Base-by-base conservation (phyloP, 352 stramenopile species). In the Phytophthora palmivora region DNA sequence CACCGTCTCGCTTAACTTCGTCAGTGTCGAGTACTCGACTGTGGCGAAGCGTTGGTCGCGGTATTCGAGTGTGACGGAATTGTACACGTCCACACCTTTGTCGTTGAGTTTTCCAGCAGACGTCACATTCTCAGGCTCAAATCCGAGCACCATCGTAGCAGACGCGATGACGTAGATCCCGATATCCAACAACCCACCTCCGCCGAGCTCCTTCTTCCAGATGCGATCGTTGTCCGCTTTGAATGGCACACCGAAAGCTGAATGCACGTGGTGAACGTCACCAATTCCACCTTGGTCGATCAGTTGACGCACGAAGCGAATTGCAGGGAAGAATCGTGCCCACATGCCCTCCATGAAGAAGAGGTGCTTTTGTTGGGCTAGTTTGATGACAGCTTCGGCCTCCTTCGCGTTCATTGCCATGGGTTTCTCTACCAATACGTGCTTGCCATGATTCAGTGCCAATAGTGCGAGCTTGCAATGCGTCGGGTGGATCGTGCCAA, bases 371-470 rank as follows among this genome's bases (percentile, higher is more conserved):
- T 74, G 58, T 36, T 79, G 58, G 9, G 86, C 85, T 19, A 92
- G 38, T 10, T 63, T 42, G 22, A 86, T 67, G 28, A 96, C 74
- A 34, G 87, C 79, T 12, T 78, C 60, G 4, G 87, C 86, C 71
- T 98, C 82, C 22, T 80, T 56, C 47, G 72, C 53, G 59, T 94
- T 87, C 86, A 97, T 84, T 9, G 86, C 76, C 77, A 97, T 94
- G 8, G 91, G 91, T 67, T 98, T 98, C 68, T 98, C 93, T 44
- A 98, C 79, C 7, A 98, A 69, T 36, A 97, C 87, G 76, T 98
- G 89, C 68, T 98, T 98, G 63, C 78, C 77, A 41, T 88, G 75
- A 6, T 81, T 58, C 0, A 98, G 63, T 19, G 24, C 24, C 24
- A 28, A 28, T 28, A 28, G 24, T 28, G 85, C 92, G 41, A 92